Conservation (phyloP, 2,329 filamentous ascomycete genomes). For the Colletotrichum noveboracense region DNA sequence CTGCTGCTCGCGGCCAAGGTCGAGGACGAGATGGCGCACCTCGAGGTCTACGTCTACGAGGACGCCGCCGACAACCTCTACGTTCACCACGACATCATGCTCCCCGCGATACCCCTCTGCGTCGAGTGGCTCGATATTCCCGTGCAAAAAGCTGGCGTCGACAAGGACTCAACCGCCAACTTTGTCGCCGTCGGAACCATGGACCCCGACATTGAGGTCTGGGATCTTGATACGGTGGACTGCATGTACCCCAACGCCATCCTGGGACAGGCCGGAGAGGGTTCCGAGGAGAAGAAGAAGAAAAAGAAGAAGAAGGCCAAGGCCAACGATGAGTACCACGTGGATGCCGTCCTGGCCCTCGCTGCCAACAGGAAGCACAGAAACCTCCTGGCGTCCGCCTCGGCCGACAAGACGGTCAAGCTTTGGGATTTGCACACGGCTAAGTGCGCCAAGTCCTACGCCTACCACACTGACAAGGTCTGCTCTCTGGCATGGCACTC, state of each 20-base stretch:
- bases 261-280: constrained; percentile 74
- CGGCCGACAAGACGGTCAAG: constrained; percentile 96
- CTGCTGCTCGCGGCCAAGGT: constrained; percentile 90
- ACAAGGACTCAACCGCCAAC: constrained; percentile 76
- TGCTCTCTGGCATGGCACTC: constrained; percentile 96
- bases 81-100: constrained; percentile 99
- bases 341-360: constrained; percentile 90
- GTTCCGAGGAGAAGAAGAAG: constrained; percentile 67
- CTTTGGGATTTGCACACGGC: constrained; percentile 95
- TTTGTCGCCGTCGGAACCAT: constrained; percentile 96
- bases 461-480: constrained; percentile 96
- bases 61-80: constrained; percentile 95
- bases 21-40: constrained; percentile 94
- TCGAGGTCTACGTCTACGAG: constrained; percentile 98
- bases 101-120: constrained; percentile 93
- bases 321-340: constrained; percentile 89
- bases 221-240: constrained; percentile 95
- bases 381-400: constrained; percentile 92
- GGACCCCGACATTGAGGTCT: constrained; percentile 98
- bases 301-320: constrained; percentile 92
- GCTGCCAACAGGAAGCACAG: constrained; percentile 92
- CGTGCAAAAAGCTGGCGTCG: constrained; percentile 72
- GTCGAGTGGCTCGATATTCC: constrained; percentile 95
- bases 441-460: constrained; percentile 94
- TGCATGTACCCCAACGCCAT: constrained; percentile 99